phyloP scores from a whole-genome alignment of 176 grass and related monocot species.

The Oryza punctata region DNA sequence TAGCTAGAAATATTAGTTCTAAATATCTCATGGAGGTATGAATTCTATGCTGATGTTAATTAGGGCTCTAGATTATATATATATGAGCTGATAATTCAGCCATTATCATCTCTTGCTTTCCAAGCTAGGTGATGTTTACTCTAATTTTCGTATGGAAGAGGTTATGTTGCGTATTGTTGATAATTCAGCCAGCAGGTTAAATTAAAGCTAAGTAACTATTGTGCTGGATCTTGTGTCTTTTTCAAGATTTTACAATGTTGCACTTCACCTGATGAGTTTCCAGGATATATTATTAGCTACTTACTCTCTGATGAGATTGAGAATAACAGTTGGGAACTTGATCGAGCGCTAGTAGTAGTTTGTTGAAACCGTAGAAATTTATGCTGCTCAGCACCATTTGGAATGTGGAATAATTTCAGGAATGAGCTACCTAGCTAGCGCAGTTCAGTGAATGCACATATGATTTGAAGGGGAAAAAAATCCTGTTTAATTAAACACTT shows the following conservation, averaged over 20 bases:
- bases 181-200: too few relatives aligned
- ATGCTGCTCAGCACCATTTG: too few relatives aligned
- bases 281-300: too few relatives aligned
- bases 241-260: neutral
- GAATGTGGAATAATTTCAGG: too few relatives aligned
- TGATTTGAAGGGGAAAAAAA: too few relatives aligned
- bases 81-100: neutral
- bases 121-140: neutral
- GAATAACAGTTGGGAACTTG: neutral
- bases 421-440: too few relatives aligned
- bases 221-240: neutral
- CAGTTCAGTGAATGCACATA: too few relatives aligned
- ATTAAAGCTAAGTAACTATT: neutral
- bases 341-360: neutral
- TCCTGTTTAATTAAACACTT: neutral
- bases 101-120: neutral
- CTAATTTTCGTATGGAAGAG: too few relatives aligned
- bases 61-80: neutral
- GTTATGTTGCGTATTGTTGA: too few relatives aligned
- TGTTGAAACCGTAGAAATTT: too few relatives aligned
- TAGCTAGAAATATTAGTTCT: neutral
- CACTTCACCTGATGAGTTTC: neutral
- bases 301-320: too few relatives aligned
- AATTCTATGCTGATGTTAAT: constrained; percentile 2
- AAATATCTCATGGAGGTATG: neutral